Evolutionary conservation across 345 rosid genomes (phyloP), one percentile per base, ranked within the genome.

Genomic region (Euphorbia peplus): DNA sequence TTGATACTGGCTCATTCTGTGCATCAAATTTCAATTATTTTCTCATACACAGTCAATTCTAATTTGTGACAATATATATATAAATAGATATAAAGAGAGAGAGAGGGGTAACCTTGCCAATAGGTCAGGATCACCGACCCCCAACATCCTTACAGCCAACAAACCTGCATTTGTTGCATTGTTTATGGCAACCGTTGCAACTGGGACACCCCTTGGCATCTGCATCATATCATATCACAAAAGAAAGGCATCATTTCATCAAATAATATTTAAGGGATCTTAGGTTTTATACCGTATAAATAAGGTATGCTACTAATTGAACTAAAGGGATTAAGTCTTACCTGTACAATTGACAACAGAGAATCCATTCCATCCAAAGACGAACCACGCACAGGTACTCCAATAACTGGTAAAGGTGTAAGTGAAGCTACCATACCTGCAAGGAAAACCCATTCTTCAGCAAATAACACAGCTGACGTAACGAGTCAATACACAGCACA

Each of bases 141-240:
- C 98, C 61, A 91, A 77, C 78, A 88, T 86, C 82, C 93, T 79
- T 29, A 91, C 85, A 1, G 97, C 91, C 47, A 95, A 81, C 74
- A 95, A 80, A 32, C 96, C 97, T 5, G 99, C 97, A 63, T 88
- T 88, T 32, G 91, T 88, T 5, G 98, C 89, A 58, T 91, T 91
- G 75, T 91, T 87, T 56, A 91, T 82, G 58, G 98, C 99, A 22
- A 95, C 98, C 1, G 93, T 91, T 1, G 98, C 99, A 18, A 91
- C 96, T 22, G 98, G 99, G 26, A 95, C 98, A 54, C 98, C 98
- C 68, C 93, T 86, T 2, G 92, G 97, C 99, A 95, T 91, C 98
- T 90, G 85, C 65, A 50, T 39, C 48, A 29, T 54, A 11, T 64
- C n/a, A 54, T 15, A 28, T 50, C 54, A 42, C 0, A 2, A 64